Evolutionary conservation across 768 basidiomycete species (phyloP).

Genomic region (Tubosaeta sp.): DNA sequence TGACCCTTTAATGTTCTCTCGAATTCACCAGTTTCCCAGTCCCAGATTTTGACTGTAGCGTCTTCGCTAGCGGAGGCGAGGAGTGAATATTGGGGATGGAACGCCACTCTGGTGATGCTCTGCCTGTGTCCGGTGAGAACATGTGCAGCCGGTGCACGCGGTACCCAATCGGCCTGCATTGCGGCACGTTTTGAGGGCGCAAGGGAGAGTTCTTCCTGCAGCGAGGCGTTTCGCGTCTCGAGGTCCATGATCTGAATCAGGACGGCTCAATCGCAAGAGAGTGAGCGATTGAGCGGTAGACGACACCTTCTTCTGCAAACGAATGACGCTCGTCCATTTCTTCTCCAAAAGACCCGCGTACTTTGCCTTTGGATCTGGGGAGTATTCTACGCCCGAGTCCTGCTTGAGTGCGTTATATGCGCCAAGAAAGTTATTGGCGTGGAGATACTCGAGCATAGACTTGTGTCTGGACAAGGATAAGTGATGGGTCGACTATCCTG

Average conservation of each 20-base stretch:
- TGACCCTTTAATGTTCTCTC: slow-evolving; percentile 90
- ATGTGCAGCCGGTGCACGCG: slow-evolving; percentile 78
- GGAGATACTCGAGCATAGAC: slow-evolving; percentile 76
- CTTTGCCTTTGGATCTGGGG: slow-evolving; percentile 82
- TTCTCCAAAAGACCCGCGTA: slow-evolving; percentile 87
- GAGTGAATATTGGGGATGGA: slow-evolving; percentile 82
- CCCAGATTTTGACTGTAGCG: slow-evolving; percentile 89
- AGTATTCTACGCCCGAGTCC: slow-evolving; percentile 56
- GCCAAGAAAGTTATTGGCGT: slow-evolving; percentile 57
- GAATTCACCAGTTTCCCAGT: slow-evolving; percentile 94
- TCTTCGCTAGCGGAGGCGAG: slow-evolving; percentile 87
- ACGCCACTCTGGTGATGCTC: slow-evolving; percentile 73
- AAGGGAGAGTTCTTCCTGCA: slow-evolving; percentile 65
- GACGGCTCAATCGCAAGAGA: slow-evolving; percentile 6
- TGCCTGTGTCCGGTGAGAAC: slow-evolving; percentile 72
- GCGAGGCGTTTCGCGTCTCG: slow-evolving; percentile 74
- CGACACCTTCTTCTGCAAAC: slow-evolving; percentile 88
- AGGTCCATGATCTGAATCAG: slow-evolving; percentile 84
- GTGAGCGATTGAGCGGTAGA: slow-evolving; percentile 8
- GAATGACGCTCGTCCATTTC: slow-evolving; percentile 97
- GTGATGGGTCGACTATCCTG: slow-evolving; percentile 5
- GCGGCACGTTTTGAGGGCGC: slow-evolving; percentile 49
- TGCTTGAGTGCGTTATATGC: slow-evolving; percentile 58
- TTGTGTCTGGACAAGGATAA: slow-evolving; percentile 52
- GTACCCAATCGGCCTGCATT: slow-evolving; percentile 81